Conservation (phyloP, 2,329 filamentous ascomycete genomes). For the Scedosporium minutisporum region DNA sequence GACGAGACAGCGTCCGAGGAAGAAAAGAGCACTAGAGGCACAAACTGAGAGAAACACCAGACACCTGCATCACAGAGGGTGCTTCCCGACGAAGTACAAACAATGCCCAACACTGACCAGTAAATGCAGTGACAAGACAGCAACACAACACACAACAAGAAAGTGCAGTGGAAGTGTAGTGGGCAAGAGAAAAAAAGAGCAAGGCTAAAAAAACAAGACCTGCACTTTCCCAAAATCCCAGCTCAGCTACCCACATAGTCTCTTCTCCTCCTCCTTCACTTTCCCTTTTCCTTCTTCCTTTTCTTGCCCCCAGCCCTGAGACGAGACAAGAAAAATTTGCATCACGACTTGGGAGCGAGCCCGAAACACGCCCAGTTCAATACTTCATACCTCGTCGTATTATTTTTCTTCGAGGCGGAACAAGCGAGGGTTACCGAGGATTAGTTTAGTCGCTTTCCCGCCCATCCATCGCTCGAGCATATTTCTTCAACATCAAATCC, state of each 20-base stretch:
- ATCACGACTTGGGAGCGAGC: background rate
- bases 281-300: background rate
- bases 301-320: background rate
- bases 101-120: constrained; percentile 3
- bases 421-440: background rate
- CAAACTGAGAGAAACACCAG: constrained; percentile 3
- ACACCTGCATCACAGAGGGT: background rate
- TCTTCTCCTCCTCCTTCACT: background rate
- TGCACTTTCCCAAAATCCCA: background rate
- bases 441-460: background rate
- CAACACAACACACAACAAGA: background rate
- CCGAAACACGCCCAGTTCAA: background rate
- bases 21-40: background rate
- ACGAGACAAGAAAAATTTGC: background rate
- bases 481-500: background rate
- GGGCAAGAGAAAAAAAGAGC: background rate
- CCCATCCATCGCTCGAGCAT: background rate
- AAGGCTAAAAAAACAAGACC: background rate
- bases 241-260: background rate
- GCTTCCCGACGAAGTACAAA: background rate
- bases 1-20: constrained; percentile 3
- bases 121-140: background rate
- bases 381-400: background rate
- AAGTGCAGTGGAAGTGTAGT: background rate
- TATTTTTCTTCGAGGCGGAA: background rate